Conservation (phyloP, 2,329 filamentous ascomycete species). For the Apiospora hydei region DNA sequence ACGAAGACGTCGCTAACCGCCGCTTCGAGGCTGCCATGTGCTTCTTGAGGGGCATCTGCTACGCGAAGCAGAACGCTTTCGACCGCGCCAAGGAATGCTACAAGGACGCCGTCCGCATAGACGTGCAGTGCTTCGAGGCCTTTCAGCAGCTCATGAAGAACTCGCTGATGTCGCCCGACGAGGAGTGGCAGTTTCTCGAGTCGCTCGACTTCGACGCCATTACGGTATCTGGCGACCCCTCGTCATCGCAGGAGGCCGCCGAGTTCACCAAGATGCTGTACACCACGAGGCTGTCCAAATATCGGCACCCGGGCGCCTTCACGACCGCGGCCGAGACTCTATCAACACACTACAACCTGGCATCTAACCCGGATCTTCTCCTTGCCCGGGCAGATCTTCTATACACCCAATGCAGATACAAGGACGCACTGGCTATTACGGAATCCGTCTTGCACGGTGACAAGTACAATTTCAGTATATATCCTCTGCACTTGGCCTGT, state of each 20-base stretch:
- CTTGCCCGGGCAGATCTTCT: slow-evolving; percentile 89
- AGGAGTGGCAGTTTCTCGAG: slow-evolving; percentile 89
- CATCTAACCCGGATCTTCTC: slow-evolving; percentile 86
- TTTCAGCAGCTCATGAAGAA: slow-evolving; percentile 99
- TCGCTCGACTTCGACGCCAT: slow-evolving; percentile 91
- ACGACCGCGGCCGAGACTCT: slow-evolving; percentile 87
- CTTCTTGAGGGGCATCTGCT: slow-evolving; percentile 91
- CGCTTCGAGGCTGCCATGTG: slow-evolving; percentile 98
- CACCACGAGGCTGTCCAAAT: slow-evolving; percentile 93
- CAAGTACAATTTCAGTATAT: slow-evolving; percentile 87
- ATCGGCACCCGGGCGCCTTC: slow-evolving; percentile 85
- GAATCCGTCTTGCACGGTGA: slow-evolving; percentile 82
- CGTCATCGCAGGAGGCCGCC: slow-evolving; percentile 81
- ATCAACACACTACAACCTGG: slow-evolving; percentile 90
- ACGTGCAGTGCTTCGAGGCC: slow-evolving; percentile 97
- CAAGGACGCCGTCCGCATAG: slow-evolving; percentile 95
- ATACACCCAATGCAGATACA: slow-evolving; percentile 94
- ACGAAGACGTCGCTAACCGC: slow-evolving; percentile 76
- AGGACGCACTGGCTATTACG: slow-evolving; percentile 84
- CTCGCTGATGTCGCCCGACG: slow-evolving; percentile 84
- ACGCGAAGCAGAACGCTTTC: slow-evolving; percentile 95
- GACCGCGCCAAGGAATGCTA: slow-evolving; percentile 98
- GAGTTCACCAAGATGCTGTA: slow-evolving; percentile 97
- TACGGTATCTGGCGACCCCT: slow-evolving; percentile 67
- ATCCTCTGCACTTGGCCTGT: slow-evolving; percentile 91